Evolutionary conservation across 371 early-diverging fungal species (phyloP).

Genomic region (Apophysomyces elegans): DNA sequence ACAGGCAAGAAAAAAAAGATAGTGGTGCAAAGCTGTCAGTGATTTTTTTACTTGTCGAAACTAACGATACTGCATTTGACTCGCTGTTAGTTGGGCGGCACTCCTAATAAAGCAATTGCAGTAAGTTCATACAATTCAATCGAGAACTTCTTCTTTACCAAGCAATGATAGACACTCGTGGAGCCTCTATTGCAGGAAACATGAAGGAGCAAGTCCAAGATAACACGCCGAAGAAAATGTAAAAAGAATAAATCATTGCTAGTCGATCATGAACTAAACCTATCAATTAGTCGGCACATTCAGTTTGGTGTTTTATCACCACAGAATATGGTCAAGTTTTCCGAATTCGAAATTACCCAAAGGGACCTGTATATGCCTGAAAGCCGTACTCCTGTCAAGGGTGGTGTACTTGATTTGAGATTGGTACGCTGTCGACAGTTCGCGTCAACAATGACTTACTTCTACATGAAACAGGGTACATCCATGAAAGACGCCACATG

Average conservation of each 20-base stretch:
- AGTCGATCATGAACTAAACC: slow-evolving; percentile 13
- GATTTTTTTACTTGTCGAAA: not conserved
- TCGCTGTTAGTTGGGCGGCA: not conserved
- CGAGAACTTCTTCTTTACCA: not conserved
- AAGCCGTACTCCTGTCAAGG: slow-evolving; percentile 77
- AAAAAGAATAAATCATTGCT: slow-evolving; percentile 27
- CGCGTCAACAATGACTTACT: not conserved
- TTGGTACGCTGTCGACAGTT: slow-evolving; percentile 58
- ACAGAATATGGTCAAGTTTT: slow-evolving; percentile 80
- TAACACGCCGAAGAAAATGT: slow-evolving; percentile 83
- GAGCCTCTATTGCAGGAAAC: slow-evolving; percentile 14
- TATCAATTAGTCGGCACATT: slow-evolving; percentile 74
- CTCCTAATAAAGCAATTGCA: slow-evolving; percentile 3
- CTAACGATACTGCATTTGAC: not conserved
- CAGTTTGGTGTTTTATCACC: slow-evolving; percentile 91
- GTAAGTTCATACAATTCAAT: not conserved
- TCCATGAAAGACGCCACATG: slow-evolving; percentile 88
- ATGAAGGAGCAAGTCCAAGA: slow-evolving; percentile 85
- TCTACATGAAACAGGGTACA: slow-evolving; percentile 67
- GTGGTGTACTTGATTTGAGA: slow-evolving; percentile 91
- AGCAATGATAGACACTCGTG: not conserved
- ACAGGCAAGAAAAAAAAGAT: not conserved
- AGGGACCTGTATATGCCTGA: slow-evolving; percentile 91
- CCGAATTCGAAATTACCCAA: slow-evolving; percentile 90
- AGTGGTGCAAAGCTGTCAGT: not conserved